A percentile compares a stretch with the other conserved stretches of the same genome.
These are phyloP conservation scores for Calonectria hawksworthii DNA, from an alignment of 2,329 filamentous ascomycete species.

Conservation along the genomic window DNA sequence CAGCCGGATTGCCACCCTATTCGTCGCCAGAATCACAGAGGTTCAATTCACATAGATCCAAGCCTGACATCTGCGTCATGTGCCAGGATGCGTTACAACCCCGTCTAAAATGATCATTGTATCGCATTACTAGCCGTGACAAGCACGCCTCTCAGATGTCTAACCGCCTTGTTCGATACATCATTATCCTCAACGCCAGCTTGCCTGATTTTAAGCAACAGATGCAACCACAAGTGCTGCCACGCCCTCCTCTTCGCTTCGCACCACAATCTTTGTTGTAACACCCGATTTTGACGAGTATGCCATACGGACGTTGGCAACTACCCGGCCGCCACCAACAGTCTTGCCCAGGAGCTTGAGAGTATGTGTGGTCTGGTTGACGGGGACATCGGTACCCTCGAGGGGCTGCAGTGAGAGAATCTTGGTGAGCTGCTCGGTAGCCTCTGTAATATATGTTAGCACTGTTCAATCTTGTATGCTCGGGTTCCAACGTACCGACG, in stretches of 20 bases:
- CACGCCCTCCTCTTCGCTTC: conserved; percentile 93
- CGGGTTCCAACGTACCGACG: conserved; percentile 73
- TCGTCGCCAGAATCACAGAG: not conserved
- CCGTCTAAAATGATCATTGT: conserved; percentile 20
- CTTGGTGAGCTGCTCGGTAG: conserved; percentile 90
- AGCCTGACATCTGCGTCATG: not conserved
- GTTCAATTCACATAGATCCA: not conserved
- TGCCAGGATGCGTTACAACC: conserved; percentile 3
- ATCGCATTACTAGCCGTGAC: conserved; percentile 32
- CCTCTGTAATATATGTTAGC: conserved; percentile 71
- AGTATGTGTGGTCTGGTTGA: conserved; percentile 91
- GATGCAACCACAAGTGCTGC: conserved; percentile 87
- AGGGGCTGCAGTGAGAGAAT: conserved; percentile 91
- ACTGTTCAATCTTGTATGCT: not conserved
- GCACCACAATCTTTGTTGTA: conserved; percentile 93
- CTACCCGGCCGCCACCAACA: conserved; percentile 89
- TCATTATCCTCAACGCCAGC: conserved; percentile 55
- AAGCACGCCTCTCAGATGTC: conserved; percentile 37
- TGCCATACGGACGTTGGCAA: conserved; percentile 91
- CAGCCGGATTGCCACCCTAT: not conserved
- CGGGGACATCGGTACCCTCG: conserved; percentile 91
- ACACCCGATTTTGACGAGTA: conserved; percentile 93
- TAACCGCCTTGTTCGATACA: conserved; percentile 50
- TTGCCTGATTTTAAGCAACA: conserved; percentile 73
- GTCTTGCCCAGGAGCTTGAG: conserved; percentile 98